Evolutionary conservation across 2,329 filamentous ascomycete genomes (phyloP).

Genomic region (Tolypocladium nubicola): DNA sequence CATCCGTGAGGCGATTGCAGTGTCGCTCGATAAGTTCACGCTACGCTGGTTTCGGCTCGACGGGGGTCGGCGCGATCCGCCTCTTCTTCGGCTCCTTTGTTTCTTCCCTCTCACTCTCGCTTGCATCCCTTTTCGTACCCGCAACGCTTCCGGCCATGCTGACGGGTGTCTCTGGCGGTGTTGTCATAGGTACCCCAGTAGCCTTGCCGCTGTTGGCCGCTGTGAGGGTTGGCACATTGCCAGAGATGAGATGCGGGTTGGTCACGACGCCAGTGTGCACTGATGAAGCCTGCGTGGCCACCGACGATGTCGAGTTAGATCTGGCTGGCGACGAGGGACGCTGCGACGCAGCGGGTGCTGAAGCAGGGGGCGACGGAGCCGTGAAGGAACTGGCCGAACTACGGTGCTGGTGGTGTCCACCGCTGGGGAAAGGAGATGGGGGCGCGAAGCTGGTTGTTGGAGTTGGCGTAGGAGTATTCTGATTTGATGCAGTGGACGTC

Average conservation of each 20-base stretch:
- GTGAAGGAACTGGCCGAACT: constrained; percentile 47
- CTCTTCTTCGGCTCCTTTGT: constrained; percentile 53
- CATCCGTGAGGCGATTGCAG: background rate
- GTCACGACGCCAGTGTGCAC: constrained; percentile 48
- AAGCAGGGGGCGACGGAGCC: constrained; percentile 43
- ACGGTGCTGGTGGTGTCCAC: constrained; percentile 42
- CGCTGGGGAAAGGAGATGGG: constrained; percentile 44
- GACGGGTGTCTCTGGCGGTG: constrained; percentile 79
- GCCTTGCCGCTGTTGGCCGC: constrained; percentile 59
- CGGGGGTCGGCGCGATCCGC: constrained; percentile 57
- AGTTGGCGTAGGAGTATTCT: constrained; percentile 61
- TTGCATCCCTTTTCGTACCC: constrained; percentile 46
- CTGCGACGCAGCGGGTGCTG: constrained; percentile 47
- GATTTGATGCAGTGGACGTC: constrained; percentile 38
- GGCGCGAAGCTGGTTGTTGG: constrained; percentile 54
- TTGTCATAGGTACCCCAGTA: constrained; percentile 63
- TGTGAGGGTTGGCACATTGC: constrained; percentile 66
- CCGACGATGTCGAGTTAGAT: constrained; percentile 77
- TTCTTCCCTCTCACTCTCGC: constrained; percentile 43
- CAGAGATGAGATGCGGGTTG: constrained; percentile 69
- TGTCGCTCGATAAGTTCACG: background rate
- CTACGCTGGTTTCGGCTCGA: constrained; percentile 22
- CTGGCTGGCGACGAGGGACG: constrained; percentile 70
- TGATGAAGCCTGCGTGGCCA: constrained; percentile 53
- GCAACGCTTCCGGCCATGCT: constrained; percentile 18